Evolutionary conservation across 2,329 filamentous ascomycete species (phyloP).

Genomic region (Hortaea sp.): DNA sequence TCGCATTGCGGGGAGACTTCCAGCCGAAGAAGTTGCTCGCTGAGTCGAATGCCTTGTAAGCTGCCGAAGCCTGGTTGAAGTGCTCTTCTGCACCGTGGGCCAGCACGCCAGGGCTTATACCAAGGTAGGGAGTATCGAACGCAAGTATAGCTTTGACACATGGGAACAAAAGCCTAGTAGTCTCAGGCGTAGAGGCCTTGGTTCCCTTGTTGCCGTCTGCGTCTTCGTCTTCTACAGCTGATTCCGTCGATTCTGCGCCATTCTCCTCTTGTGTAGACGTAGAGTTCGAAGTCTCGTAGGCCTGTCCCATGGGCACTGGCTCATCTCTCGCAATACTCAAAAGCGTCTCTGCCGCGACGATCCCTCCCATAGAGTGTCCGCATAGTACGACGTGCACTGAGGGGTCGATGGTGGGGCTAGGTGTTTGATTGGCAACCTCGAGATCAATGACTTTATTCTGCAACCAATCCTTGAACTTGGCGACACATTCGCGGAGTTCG

Average conservation of each 20-base stretch:
- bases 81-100: conserved; percentile 79
- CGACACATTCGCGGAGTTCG: conserved; percentile 61
- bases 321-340: conserved; percentile 63
- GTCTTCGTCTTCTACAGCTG: neutral
- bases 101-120: conserved; percentile 72
- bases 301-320: conserved; percentile 28
- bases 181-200: conserved; percentile 9
- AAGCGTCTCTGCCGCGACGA: conserved; percentile 82
- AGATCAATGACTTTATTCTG: conserved; percentile 89
- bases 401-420: conserved; percentile 76
- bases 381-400: conserved; percentile 72
- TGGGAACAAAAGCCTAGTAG: conserved; percentile 64
- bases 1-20: conserved; percentile 7
- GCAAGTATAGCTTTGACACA: conserved; percentile 73
- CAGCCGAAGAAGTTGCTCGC: conserved; percentile 51
- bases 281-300: conserved; percentile 11
- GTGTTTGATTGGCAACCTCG: conserved; percentile 70
- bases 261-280: conserved; percentile 3
- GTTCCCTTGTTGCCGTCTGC: neutral
- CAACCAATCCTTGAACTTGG: conserved; percentile 70
- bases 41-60: conserved; percentile 57
- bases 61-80: conserved; percentile 62
- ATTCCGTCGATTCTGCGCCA: conserved; percentile 1
- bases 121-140: conserved; percentile 88
- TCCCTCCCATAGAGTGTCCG: conserved; percentile 84